Conservation (phyloP, 352 stramenopile genomes). For the Nothophytophthora sp. region DNA sequence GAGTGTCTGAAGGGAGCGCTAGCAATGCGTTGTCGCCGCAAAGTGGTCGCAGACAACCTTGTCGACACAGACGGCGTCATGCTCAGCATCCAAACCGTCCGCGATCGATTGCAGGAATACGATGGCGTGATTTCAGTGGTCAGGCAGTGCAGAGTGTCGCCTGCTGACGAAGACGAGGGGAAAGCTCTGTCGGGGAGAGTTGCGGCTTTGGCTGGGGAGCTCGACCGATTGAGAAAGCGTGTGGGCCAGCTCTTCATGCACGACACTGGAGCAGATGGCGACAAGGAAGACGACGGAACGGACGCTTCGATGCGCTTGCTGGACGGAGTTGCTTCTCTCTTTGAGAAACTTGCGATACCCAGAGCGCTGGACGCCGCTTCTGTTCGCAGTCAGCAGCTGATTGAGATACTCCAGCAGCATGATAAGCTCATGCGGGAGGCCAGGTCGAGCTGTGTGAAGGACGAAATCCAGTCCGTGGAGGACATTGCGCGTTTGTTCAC, state of each 20-base stretch:
- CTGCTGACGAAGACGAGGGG: neutral
- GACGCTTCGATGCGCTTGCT: conserved; percentile 7
- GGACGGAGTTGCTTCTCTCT: conserved; percentile 5
- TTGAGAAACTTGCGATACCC: conserved; percentile 17
- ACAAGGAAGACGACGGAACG: neutral
- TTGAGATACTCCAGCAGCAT: conserved; percentile 17
- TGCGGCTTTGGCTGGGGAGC: conserved; percentile 2
- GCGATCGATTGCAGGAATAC: conserved; percentile 22
- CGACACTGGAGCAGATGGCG: neutral
- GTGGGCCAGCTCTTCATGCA: conserved; percentile 14
- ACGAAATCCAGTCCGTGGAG: conserved; percentile 16
- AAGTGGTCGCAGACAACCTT: conserved; percentile 2
- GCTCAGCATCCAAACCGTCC: conserved; percentile 21
- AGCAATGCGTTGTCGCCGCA: conserved; percentile 29
- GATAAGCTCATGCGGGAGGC: conserved; percentile 19
- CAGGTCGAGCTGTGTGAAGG: conserved; percentile 17
- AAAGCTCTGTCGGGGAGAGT: conserved; percentile 10
- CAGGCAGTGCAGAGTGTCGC: neutral
- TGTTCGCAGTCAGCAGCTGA: conserved; percentile 11
- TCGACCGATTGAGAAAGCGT: conserved; percentile 12
- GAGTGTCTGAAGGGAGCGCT: conserved; percentile 36
- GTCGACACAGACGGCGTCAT: conserved; percentile 8
- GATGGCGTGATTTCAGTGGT: conserved; percentile 18
- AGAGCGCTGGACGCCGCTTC: conserved; percentile 12
- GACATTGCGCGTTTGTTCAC: conserved; percentile 18